Evolutionary conservation across 257 asterid genomes (phyloP), one percentile per base, ranked within the genome.

Genomic region (Rauvolfia tetraphylla): DNA sequence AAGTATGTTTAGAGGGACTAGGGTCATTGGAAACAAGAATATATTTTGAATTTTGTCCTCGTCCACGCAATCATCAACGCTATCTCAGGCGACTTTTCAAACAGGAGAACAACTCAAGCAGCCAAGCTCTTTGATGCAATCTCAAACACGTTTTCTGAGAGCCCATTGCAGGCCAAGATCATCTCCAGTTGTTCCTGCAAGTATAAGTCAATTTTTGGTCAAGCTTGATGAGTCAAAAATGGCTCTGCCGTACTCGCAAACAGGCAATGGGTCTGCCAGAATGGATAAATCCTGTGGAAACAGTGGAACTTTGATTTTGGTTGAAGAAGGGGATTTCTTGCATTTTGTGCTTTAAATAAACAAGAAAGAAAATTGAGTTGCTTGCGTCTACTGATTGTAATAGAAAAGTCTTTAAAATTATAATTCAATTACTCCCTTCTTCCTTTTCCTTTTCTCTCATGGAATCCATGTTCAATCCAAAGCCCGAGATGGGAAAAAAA

Each of bases 111-210:
- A 18, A 11, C 13, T 89, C 80, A 93, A 58, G 93, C 88, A 71
- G 91, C 96, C 79, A 94, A 73, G 83, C 98, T 94, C 95, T 94
- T 94, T 18, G 97, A 94, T 33, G 91, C 97, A 49, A 94, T 92
- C 88, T 94, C 98, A 48, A 78, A 94, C 73, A 92, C 98, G 48
- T 92, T 92, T 85, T 92, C 97, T 0, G 98, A 94, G 5, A 94
- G 96, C 27, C 97, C 97, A 65, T 90, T 89, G 11, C 89, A 71
- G 0, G 92, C 68, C 76, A 92, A 74, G 72, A 94, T 92, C 96
- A 89, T 94, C 82, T 94, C 97, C 86, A 94, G 85, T 85, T 92
- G 97, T 36, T 90, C 94, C 98, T 93, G 89, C 71, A 76, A 66
- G 53, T 54, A 7, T 57, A 27, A 34, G 15, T 39, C 33, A 39